phyloP scores from a whole-genome alignment of 768 basidiomycete species.

The Crepidotus variabilis region DNA sequence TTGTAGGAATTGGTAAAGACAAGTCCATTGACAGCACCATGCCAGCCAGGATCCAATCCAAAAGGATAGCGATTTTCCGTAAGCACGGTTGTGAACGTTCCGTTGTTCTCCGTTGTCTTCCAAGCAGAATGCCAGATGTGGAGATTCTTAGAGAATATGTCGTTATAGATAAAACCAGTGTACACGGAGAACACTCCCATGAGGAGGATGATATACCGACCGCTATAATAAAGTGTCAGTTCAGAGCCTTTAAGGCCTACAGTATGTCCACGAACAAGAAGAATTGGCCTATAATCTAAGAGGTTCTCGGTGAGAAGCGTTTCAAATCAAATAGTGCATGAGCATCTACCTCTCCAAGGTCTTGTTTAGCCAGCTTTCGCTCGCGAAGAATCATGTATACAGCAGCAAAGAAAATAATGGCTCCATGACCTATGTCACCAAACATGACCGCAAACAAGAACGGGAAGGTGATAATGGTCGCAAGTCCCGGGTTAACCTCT shows the following conservation, averaged over 20 bases:
- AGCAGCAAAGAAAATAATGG: constrained; percentile 75
- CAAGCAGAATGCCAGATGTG: constrained; percentile 88
- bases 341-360: constrained; percentile 65
- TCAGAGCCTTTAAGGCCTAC: constrained; percentile 10
- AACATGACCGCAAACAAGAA: constrained; percentile 99
- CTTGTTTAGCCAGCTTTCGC: constrained; percentile 66
- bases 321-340: background rate
- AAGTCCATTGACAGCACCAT: constrained; percentile 84
- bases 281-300: constrained; percentile 79
- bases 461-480: constrained; percentile 90
- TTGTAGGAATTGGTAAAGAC: constrained; percentile 99
- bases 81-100: constrained; percentile 27
- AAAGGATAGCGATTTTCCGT: constrained; percentile 84
- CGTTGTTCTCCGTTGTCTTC: constrained; percentile 59
- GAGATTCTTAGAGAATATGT: constrained; percentile 93
- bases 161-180: constrained; percentile 98
- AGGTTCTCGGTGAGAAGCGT: constrained; percentile 7
- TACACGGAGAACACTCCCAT: constrained; percentile 98
- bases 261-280: constrained; percentile 61
- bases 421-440: constrained; percentile 96
- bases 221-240: constrained; percentile 44
- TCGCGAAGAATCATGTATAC: constrained; percentile 86
- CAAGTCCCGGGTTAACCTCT: constrained; percentile 95
- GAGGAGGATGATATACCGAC: constrained; percentile 96
- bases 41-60: constrained; percentile 94